Evolutionary conservation across 257 asterid species (phyloP).

Genomic region (Echium plantagineum): DNA sequence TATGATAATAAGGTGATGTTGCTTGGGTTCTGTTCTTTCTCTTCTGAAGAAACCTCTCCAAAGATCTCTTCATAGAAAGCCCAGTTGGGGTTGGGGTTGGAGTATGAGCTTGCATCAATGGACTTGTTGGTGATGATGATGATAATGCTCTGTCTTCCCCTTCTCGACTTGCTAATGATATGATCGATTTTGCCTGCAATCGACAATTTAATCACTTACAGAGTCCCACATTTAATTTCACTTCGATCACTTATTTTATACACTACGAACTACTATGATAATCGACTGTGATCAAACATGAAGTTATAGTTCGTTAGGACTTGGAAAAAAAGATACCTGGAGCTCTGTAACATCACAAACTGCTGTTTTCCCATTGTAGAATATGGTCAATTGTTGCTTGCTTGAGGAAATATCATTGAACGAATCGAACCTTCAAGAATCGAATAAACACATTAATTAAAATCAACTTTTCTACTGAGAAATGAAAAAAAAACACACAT

Average conservation of each 20-base stretch:
- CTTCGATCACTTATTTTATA: not conserved
- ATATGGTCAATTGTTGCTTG: conserved; percentile 7
- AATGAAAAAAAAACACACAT: not conserved
- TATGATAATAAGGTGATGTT: conserved; percentile 13
- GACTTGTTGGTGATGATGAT: not conserved
- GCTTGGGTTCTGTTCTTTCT: conserved; percentile 17
- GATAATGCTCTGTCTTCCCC: conserved; percentile 2
- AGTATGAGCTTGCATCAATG: conserved; percentile 7
- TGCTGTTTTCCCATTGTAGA: conserved; percentile 5
- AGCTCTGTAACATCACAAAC: conserved; percentile 15
- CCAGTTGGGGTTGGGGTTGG: conserved; percentile 1
- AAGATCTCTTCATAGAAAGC: conserved; percentile 18
- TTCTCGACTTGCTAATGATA: conserved; percentile 15
- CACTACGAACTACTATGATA: too few relatives aligned
- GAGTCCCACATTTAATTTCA: not conserved
- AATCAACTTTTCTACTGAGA: too few relatives aligned
- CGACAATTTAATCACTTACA: not conserved
- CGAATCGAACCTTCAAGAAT: not conserved
- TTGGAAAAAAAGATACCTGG: conserved; percentile 6
- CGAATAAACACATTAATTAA: not conserved
- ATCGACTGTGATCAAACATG: too few relatives aligned
- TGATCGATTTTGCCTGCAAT: conserved; percentile 24
- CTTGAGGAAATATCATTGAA: not conserved
- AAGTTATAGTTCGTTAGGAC: too few relatives aligned
- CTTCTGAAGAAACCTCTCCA: conserved; percentile 21